phyloP scores from a whole-genome alignment of 306 rosid genomes.

The Crotalaria pallida region DNA sequence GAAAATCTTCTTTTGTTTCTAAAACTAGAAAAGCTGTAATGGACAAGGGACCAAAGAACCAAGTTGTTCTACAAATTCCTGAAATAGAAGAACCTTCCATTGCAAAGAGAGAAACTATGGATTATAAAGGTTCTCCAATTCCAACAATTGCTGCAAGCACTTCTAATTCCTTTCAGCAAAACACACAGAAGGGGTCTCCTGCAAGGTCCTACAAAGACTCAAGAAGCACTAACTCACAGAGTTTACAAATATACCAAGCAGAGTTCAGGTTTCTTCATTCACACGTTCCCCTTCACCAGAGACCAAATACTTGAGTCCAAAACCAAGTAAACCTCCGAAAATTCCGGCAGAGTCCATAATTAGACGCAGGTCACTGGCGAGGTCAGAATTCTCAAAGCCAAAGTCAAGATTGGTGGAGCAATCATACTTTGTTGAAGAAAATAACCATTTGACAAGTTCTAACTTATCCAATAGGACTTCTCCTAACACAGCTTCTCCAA shows the following conservation, averaged over 20 bases:
- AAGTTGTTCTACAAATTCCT: constrained; percentile 40
- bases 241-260: background rate
- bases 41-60: constrained; percentile 30
- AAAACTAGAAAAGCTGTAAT: background rate
- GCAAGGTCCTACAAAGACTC: background rate
- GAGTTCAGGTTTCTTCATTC: background rate
- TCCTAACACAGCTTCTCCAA: constrained; percentile 35
- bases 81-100: constrained; percentile 14
- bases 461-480: constrained; percentile 16
- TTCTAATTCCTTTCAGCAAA: background rate
- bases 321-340: constrained; percentile 33
- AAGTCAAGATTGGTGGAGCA: constrained; percentile 58
- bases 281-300: constrained; percentile 27
- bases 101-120: background rate
- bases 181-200: background rate
- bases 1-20: background rate
- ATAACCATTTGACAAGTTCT: background rate
- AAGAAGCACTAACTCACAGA: constrained; percentile 25
- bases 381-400: constrained; percentile 43
- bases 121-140: background rate
- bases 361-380: constrained; percentile 25
- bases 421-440: constrained; percentile 16
- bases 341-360: constrained; percentile 16
- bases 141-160: background rate
- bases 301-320: background rate